A percentile compares a stretch with the other conserved stretches of the same genome.
phyloP scores from a whole-genome alignment of 1,139 yeast species.

The Taphrina wiesneri region DNA sequence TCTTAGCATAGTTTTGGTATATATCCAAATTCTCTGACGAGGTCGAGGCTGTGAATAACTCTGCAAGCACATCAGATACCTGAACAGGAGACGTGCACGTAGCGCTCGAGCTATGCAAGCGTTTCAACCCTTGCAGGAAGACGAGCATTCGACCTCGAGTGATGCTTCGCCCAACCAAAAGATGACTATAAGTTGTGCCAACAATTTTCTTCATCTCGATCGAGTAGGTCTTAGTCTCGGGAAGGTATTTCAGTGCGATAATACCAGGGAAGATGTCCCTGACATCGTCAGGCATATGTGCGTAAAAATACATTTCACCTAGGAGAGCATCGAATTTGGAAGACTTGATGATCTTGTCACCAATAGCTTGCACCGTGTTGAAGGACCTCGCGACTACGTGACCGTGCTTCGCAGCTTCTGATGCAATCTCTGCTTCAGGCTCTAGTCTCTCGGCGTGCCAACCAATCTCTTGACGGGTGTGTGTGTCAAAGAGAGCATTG shows the following conservation, averaged over 20 bases:
- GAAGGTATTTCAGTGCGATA: neutral
- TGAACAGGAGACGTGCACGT: no score
- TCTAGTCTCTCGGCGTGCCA: neutral
- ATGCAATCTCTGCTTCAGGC: neutral
- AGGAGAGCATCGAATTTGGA: neutral
- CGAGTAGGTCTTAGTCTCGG: neutral
- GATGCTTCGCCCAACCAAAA: neutral
- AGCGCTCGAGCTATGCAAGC: no score
- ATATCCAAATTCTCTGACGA: neutral
- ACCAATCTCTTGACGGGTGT: neutral
- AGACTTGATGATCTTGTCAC: neutral
- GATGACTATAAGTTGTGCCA: neutral
- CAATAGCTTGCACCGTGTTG: neutral
- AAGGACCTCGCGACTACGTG: neutral
- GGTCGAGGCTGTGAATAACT: neutral
- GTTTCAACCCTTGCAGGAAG: neutral
- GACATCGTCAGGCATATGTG: neutral
- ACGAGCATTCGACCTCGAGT: neutral
- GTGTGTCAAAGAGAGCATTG: neutral
- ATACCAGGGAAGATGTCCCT: neutral
- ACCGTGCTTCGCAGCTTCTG: neutral
- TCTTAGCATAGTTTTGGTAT: neutral
- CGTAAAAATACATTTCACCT: neutral
- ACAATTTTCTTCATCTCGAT: neutral
- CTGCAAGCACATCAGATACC: no score